phyloP scores from a whole-genome alignment of 1,139 yeast genomes.

The Debaryomycetaceae sp. region DNA sequence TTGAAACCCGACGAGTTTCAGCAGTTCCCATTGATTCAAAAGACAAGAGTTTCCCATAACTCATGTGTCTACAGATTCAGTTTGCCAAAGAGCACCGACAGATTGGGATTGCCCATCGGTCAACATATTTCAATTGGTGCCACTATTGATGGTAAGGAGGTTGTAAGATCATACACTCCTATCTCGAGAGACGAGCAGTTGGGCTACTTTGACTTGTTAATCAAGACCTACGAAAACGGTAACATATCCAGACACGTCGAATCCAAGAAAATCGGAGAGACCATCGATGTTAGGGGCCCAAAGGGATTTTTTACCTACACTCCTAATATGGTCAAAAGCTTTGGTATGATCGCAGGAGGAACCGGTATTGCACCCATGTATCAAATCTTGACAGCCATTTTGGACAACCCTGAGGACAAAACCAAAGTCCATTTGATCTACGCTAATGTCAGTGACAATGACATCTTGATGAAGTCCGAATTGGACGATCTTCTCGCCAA shows the following conservation, averaged over 20 bases:
- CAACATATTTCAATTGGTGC: slow-evolving; percentile 86
- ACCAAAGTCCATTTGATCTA: slow-evolving; percentile 79
- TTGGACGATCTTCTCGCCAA: slow-evolving; percentile 62
- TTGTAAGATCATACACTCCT: slow-evolving; percentile 92
- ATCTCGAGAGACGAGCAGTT: slow-evolving; percentile 79
- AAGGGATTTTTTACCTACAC: slow-evolving; percentile 86
- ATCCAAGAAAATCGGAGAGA: slow-evolving; percentile 50
- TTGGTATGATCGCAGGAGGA: slow-evolving; percentile 93
- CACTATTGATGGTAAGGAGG: slow-evolving; percentile 63
- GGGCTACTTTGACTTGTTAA: slow-evolving; percentile 86
- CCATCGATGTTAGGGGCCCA: slow-evolving; percentile 70
- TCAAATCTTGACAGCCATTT: slow-evolving; percentile 72
- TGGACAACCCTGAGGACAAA: slow-evolving; percentile 74
- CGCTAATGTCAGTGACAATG: slow-evolving; percentile 74
- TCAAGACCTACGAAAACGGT: slow-evolving; percentile 91
- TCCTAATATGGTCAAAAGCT: slow-evolving; percentile 74
- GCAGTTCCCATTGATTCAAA: slow-evolving; percentile 80
- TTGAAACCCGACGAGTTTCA: slow-evolving; percentile 66
- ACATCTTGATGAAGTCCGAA: slow-evolving; percentile 74
- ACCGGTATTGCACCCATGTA: slow-evolving; percentile 93
- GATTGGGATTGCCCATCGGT: slow-evolving; percentile 90
- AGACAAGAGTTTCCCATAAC: slow-evolving; percentile 75
- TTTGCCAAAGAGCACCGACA: slow-evolving; percentile 70
- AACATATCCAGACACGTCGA: slow-evolving; percentile 79
- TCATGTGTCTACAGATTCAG: slow-evolving; percentile 84